Conservation (phyloP, 2,329 filamentous ascomycete species). For the Biscogniauxia mediterranea region DNA sequence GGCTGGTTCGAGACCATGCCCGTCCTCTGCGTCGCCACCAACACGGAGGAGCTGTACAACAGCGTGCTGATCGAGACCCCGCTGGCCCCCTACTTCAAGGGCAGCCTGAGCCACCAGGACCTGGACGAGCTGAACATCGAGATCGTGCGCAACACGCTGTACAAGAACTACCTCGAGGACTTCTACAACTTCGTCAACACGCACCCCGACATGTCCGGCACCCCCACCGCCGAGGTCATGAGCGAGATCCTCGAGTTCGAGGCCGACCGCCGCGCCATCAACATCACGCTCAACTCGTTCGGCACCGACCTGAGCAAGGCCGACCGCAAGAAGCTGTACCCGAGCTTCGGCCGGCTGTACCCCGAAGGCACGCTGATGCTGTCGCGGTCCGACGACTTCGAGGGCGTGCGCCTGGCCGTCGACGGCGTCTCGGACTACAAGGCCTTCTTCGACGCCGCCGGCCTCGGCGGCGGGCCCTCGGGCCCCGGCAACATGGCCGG, state of each 20-base stretch:
- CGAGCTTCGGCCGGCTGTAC: constrained; percentile 84
- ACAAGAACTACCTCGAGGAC: constrained; percentile 99
- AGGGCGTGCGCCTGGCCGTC: constrained; percentile 89
- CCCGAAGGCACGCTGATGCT: constrained; percentile 95
- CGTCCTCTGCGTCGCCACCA: constrained; percentile 94
- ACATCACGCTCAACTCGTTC: constrained; percentile 98
- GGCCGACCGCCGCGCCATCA: constrained; percentile 93
- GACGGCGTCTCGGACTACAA: constrained; percentile 94
- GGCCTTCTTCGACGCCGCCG: constrained; percentile 89
- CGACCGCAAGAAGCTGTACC: constrained; percentile 95
- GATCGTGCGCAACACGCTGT: constrained; percentile 96
- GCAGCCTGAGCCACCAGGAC: constrained; percentile 91
- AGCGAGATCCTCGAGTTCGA: constrained; percentile 94
- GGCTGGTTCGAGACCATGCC: constrained; percentile 99
- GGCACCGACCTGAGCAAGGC: constrained; percentile 92
- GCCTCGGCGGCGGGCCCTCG: constrained; percentile 67
- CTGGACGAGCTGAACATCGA: constrained; percentile 99
- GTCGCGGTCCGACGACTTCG: constrained; percentile 88
- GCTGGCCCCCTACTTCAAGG: constrained; percentile 95
- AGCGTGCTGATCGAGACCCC: constrained; percentile 96
- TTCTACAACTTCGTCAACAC: constrained; percentile 94
- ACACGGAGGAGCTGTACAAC: constrained; percentile 98
- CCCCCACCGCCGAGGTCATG: constrained; percentile 93
- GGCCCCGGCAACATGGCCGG: constrained; percentile 83
- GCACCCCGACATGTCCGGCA: constrained; percentile 79